These are phyloP conservation scores for Populus simonii DNA, from an alignment of 345 rosid species.

Conservation along the genomic window DNA sequence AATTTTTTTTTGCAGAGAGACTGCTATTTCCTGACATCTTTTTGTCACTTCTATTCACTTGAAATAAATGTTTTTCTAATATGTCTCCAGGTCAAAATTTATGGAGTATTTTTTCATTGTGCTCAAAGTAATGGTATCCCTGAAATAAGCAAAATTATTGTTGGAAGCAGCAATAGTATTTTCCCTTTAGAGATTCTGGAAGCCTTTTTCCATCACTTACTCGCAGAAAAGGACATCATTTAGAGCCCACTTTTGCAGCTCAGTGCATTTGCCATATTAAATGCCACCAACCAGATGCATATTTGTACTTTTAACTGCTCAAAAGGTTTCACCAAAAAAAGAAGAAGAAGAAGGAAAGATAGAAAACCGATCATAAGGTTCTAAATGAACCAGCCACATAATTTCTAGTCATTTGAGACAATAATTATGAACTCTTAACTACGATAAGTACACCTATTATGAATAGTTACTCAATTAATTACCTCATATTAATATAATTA, in stretches of 20 bases:
- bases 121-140: background rate
- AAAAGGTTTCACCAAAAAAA: no score
- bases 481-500: background rate
- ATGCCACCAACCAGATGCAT: slow-evolving; percentile 8
- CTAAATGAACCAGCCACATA: background rate
- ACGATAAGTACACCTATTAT: background rate
- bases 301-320: background rate
- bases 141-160: background rate
- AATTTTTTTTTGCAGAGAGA: background rate
- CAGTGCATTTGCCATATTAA: background rate
- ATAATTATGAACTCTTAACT: background rate
- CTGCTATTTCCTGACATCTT: background rate
- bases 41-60: background rate
- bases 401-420: background rate
- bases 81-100: background rate
- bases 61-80: background rate
- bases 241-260: background rate
- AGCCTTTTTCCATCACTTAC: background rate
- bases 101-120: background rate
- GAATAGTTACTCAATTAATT: background rate
- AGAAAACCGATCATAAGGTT: background rate
- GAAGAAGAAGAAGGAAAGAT: no score
- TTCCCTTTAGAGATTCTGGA: no score
- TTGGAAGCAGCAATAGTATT: background rate
- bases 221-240: slow-evolving; percentile 1